phyloP scores from a whole-genome alignment of 1,139 yeast genomes.

The Entelexis paramagnoliae region DNA sequence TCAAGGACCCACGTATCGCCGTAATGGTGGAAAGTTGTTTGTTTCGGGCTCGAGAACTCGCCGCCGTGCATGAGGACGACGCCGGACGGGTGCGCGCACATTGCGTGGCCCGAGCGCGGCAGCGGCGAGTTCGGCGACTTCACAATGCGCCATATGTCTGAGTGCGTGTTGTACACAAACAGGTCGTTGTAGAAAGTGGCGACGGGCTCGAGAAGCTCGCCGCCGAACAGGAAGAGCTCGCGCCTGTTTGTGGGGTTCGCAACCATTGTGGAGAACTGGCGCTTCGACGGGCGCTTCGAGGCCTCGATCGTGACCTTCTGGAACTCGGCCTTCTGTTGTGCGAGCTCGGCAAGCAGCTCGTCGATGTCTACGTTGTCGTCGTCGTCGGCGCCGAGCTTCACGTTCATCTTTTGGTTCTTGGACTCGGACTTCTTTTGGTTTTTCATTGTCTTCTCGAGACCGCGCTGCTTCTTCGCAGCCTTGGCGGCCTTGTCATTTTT shows the following conservation, averaged over 20 bases:
- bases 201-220: conserved; percentile 50
- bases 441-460: conserved; percentile 76
- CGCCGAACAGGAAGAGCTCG: conserved; percentile 81
- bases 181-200: conserved; percentile 77
- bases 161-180: conserved; percentile 60
- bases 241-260: conserved; percentile 62
- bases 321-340: conserved; percentile 59
- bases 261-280: conserved; percentile 67
- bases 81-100: conserved; percentile 91
- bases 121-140: conserved; percentile 80
- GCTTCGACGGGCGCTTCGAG: conserved; percentile 49
- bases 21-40: conserved; percentile 88
- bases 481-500: conserved; percentile 73
- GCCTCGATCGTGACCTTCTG: conserved; percentile 57
- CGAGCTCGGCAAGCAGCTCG: conserved; percentile 66
- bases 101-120: conserved; percentile 88
- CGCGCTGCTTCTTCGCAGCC: conserved; percentile 82
- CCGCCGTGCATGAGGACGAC: conserved; percentile 83
- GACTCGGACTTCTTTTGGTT: conserved; percentile 59
- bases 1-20: conserved; percentile 95
- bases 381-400: conserved; percentile 54
- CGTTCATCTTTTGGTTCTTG: conserved; percentile 65
- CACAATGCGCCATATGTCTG: conserved; percentile 70
- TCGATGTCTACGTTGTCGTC: conserved; percentile 88
- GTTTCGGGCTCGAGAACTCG: conserved; percentile 93